Evolutionary conservation across 176 grass and related monocot species (phyloP).

Genomic region (Carex scoparia): DNA sequence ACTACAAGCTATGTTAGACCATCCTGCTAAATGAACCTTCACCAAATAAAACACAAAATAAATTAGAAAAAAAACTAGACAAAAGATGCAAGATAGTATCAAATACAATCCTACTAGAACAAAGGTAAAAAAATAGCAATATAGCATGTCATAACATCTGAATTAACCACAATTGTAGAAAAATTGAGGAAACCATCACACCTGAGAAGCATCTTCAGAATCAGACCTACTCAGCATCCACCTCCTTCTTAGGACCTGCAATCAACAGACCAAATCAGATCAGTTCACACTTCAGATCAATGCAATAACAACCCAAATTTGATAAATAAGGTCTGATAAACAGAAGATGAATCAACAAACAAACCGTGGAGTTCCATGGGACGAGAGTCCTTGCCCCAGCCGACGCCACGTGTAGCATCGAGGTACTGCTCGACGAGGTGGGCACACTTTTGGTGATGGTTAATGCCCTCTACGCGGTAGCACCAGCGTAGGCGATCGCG

Average conservation of each 20-base stretch:
- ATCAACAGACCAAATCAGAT: neutral
- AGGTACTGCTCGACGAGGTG: constrained; percentile 95
- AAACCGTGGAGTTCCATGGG: constrained; percentile 67
- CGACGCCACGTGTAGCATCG: constrained; percentile 74
- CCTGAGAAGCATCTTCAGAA: constrained; percentile 25
- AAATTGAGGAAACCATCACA: constrained; percentile 21
- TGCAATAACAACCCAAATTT: neutral
- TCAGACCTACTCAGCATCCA: constrained; percentile 33
- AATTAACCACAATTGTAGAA: constrained; percentile 9
- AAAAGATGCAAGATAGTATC: neutral
- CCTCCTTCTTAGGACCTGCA: constrained; percentile 60
- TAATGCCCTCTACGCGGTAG: constrained; percentile 91
- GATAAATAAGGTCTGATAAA: neutral
- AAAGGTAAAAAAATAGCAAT: neutral
- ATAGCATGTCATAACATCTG: neutral
- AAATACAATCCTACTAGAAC: neutral
- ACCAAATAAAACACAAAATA: neutral
- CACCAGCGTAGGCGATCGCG: constrained; percentile 91
- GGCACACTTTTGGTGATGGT: constrained; percentile 85
- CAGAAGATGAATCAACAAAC: neutral
- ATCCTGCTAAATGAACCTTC: neutral
- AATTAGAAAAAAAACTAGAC: neutral
- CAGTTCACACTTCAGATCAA: neutral
- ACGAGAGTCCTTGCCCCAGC: constrained; percentile 87
- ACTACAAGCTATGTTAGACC: neutral